Evolutionary conservation across 768 basidiomycete species (phyloP).

Genomic region (Suillus discolor): DNA sequence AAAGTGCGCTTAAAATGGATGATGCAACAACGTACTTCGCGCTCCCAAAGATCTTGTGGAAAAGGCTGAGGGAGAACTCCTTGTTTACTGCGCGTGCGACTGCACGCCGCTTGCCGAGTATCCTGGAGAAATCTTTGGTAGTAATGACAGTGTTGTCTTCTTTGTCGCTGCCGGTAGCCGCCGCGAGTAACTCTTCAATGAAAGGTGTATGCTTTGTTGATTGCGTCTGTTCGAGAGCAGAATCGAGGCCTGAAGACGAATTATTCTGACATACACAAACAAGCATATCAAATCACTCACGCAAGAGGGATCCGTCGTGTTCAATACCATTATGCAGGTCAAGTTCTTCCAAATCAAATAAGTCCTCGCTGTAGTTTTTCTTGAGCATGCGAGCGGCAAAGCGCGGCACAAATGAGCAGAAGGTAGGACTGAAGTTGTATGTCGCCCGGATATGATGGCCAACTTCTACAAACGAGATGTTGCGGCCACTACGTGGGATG

Average conservation of each 20-base stretch:
- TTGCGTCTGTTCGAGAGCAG: slow-evolving; percentile 50
- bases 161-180: slow-evolving; percentile 59
- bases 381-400: slow-evolving; percentile 59
- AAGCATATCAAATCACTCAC: slow-evolving; percentile 19
- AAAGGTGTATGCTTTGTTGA: slow-evolving; percentile 47
- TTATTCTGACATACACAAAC: not conserved
- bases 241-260: slow-evolving; percentile 58
- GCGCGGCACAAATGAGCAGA: slow-evolving; percentile 69
- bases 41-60: slow-evolving; percentile 69
- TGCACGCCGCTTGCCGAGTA: slow-evolving; percentile 60
- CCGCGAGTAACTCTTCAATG: slow-evolving; percentile 61
- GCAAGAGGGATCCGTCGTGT: slow-evolving; percentile 36
- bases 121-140: slow-evolving; percentile 58
- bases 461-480: slow-evolving; percentile 61
- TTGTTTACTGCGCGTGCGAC: slow-evolving; percentile 58
- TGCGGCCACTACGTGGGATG: slow-evolving; percentile 62
- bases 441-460: slow-evolving; percentile 46
- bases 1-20: not conserved
- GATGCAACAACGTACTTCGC: slow-evolving; percentile 53
- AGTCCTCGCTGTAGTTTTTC: slow-evolving; percentile 56
- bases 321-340: slow-evolving; percentile 67
- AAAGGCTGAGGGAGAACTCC: slow-evolving; percentile 50
- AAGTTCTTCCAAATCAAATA: slow-evolving; percentile 66
- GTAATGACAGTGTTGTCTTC: slow-evolving; percentile 54
- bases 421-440: slow-evolving; percentile 71